Conservation (phyloP, 2,329 filamentous ascomycete species). For the Cordyceps pruinosa region DNA sequence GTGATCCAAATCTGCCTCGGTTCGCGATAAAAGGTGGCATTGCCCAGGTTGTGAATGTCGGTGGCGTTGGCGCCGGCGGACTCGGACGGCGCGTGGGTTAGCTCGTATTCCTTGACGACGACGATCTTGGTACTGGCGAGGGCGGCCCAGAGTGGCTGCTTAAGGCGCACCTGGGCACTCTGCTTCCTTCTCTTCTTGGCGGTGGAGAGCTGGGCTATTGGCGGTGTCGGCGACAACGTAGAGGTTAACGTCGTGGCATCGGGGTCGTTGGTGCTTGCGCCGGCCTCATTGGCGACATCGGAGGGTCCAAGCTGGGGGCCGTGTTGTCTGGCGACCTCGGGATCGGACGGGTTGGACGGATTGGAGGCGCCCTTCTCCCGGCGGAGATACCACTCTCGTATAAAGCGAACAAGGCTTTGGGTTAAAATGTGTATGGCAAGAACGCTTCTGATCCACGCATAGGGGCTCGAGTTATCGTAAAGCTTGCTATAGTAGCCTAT, state of each 20-base stretch:
- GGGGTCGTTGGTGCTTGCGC: not conserved
- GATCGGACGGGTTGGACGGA: slow-evolving; percentile 46
- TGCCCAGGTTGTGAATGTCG: slow-evolving; percentile 70
- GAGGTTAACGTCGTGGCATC: not conserved
- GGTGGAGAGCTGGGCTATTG: slow-evolving; percentile 41
- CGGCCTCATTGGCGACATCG: slow-evolving; percentile 21
- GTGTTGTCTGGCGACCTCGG: slow-evolving; percentile 52
- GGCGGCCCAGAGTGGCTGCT: slow-evolving; percentile 90
- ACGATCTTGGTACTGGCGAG: slow-evolving; percentile 95
- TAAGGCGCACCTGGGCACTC: slow-evolving; percentile 80
- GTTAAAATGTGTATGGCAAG: slow-evolving; percentile 69
- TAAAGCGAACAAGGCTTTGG: slow-evolving; percentile 64
- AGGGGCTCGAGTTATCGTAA: slow-evolving; percentile 53
- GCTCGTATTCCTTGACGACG: slow-evolving; percentile 83
- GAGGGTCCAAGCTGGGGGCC: slow-evolving; percentile 29
- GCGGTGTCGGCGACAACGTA: slow-evolving; percentile 13
- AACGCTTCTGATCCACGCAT: slow-evolving; percentile 61
- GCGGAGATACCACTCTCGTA: slow-evolving; percentile 61
- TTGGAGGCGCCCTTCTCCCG: slow-evolving; percentile 48
- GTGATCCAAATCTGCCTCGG: slow-evolving; percentile 74
- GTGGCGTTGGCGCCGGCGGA: slow-evolving; percentile 67
- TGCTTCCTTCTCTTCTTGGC: slow-evolving; percentile 85
- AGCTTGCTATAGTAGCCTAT: slow-evolving; percentile 36
- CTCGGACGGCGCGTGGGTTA: slow-evolving; percentile 70
- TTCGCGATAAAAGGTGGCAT: slow-evolving; percentile 64